Base-by-base conservation (phyloP, 2,329 filamentous ascomycete species). In the Aspergillus oerlinghausenensis region DNA sequence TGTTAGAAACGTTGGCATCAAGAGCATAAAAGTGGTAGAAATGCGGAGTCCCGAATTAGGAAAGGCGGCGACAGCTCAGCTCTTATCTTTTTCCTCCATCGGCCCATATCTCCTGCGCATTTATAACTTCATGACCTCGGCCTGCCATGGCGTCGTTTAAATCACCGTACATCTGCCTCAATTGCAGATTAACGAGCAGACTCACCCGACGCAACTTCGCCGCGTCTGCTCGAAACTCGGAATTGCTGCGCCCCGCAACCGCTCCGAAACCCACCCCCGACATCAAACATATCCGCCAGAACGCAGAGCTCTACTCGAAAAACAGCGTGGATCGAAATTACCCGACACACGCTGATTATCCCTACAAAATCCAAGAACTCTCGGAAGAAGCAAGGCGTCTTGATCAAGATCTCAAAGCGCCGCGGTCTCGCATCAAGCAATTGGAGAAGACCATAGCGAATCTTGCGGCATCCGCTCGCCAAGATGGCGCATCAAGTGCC, bases 281-380 rank as follows among this genome's bases (percentile, higher is more conserved):
- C 77, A 82, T 96, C 70, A 93, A 90, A 73, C 88, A 94, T 76
- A 96, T 99, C 72, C 92, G 92, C 56, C 84, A 91, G 68, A 89
- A 95, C 74, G 85, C 89, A 17, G 84, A 87, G 14, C 81, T 95
- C 17, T 89, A 97, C 79, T 83, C 88, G 65, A 80, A 88, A 63
- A 97, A 95, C 69, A 96, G 90, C 75, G 72, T 88, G 58, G 87
- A 92, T 63, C 86, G 94, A 64, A 97, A 97, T 73, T 97, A 97
- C 76, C 80, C 72, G 14, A 71, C 75, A 0, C 80, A 82, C 54
- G 74, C 78, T 11, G 73, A 77, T 14, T 77, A 82, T 51, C 79
- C 84, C 2, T 80, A 76, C 67, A 74, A 75, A 42, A 86, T 87
- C 48, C 62, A 73, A 73, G 67, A 68, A n/a, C 64, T 77, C 14